Conservation (phyloP, 345 rosid species). For the Hypericum androsaemum region DNA sequence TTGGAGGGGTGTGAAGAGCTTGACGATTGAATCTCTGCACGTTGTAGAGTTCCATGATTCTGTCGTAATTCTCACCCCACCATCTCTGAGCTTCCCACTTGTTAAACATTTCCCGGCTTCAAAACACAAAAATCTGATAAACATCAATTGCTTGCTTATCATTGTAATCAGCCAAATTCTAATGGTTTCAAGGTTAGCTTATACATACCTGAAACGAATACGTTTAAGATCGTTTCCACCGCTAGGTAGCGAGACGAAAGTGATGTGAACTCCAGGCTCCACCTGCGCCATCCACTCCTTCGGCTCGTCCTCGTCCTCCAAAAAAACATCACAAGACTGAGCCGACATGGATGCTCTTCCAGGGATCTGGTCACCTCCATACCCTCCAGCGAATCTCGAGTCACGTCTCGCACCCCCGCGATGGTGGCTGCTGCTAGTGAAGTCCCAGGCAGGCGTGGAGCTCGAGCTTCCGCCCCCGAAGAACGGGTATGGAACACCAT, state of each 20-base stretch:
- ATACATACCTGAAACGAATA: slow-evolving; percentile 76
- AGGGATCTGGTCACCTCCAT: slow-evolving; percentile 49
- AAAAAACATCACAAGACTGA: slow-evolving; percentile 53
- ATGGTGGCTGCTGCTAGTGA: slow-evolving; percentile 36
- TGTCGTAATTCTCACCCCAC: slow-evolving; percentile 97
- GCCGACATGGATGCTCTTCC: slow-evolving; percentile 54
- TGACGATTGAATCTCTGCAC: slow-evolving; percentile 94
- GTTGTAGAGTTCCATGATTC: slow-evolving; percentile 93
- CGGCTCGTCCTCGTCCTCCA: slow-evolving; percentile 71
- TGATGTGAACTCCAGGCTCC: slow-evolving; percentile 96
- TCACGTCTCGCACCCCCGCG: slow-evolving; percentile 27
- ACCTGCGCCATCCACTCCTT: slow-evolving; percentile 99
- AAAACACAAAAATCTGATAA: slow-evolving; percentile 17
- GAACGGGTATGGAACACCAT: slow-evolving; percentile 69
- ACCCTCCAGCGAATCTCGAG: slow-evolving; percentile 36
- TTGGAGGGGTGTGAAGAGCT: slow-evolving; percentile 81
- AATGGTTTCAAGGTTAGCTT: background rate
- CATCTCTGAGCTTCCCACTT: slow-evolving; percentile 97
- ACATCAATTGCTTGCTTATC: slow-evolving; percentile 12
- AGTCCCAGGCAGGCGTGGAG: slow-evolving; percentile 98
- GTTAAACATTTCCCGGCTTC: slow-evolving; percentile 92
- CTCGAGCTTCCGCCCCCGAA: slow-evolving; percentile 66
- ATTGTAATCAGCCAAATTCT: background rate
- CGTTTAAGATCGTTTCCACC: slow-evolving; percentile 96
- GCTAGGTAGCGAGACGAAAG: slow-evolving; percentile 75